Evolutionary conservation across 106 monocot species (phyloP).

Genomic region (Platanthera zijinensis): DNA sequence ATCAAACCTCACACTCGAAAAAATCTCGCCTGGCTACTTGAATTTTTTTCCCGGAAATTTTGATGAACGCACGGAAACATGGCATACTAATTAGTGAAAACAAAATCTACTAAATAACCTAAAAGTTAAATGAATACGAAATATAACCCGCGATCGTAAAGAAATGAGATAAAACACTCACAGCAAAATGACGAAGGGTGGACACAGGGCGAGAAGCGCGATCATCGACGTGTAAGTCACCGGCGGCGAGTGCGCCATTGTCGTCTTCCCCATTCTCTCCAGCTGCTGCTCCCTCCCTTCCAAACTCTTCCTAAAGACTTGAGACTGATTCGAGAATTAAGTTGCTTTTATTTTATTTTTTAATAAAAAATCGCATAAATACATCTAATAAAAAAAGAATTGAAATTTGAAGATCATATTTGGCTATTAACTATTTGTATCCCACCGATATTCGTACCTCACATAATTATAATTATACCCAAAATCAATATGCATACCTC

Average conservation of each 20-base stretch:
- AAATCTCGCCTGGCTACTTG: background rate
- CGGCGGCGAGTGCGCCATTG: slow-evolving; percentile 62
- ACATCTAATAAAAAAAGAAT: too few relatives aligned
- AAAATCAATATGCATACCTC: too few relatives aligned
- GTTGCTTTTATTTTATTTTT: too few relatives aligned
- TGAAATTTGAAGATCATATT: too few relatives aligned
- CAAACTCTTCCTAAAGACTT: too few relatives aligned
- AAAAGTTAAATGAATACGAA: background rate
- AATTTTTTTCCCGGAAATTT: background rate
- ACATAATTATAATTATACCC: too few relatives aligned
- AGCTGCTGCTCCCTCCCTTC: background rate
- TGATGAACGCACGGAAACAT: background rate
- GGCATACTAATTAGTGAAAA: background rate
- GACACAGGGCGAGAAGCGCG: slow-evolving; percentile 87
- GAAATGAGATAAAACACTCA: slow-evolving; percentile 19
- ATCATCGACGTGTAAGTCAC: slow-evolving; percentile 89
- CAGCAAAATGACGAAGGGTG: slow-evolving; percentile 94
- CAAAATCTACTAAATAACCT: background rate
- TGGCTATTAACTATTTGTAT: too few relatives aligned
- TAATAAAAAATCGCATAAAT: too few relatives aligned
- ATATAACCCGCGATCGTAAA: background rate
- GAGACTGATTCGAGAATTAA: too few relatives aligned
- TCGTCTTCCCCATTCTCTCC: slow-evolving; percentile 23
- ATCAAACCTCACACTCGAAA: background rate
- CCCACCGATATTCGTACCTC: too few relatives aligned